Evolutionary conservation across 768 basidiomycete species (phyloP), one percentile per base, ranked within the genome.

Genomic region (Flagelloscypha sp.): DNA sequence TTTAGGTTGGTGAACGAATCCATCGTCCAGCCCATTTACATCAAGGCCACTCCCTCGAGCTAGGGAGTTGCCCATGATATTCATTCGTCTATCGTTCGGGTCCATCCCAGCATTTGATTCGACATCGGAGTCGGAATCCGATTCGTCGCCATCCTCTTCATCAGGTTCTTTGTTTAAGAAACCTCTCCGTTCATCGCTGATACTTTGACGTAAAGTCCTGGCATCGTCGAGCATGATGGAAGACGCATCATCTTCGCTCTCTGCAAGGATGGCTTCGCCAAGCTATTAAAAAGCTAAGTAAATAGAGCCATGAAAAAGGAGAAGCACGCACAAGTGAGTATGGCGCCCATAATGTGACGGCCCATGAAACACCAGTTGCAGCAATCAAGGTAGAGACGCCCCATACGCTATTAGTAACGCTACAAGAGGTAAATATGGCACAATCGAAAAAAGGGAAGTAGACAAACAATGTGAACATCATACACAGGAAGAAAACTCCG

Each of bases 341-440:
- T 3, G 93, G 93, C 3, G 80, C 89, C 94, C 93, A 97, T 56
- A 84, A 82, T 1, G 81, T 74, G 34, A 97, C 70, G 5, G 90
- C 89, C 87, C 85, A 95, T n/a, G 85, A 82, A 47, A 95, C 82
- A 0, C 94, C 94, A 6, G 81, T 80, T 9, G 84, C 45, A 6
- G 80, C 72, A 33, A 95, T 74, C 41, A 97, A 68, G 9, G 79
- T 37, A 1, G 84, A 89, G 12, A 88, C 82, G 0, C 82, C 78
- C 11, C 50, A 50, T 1, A 92, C 82, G 11, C 68, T 76, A 7
- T 73, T 68, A 2, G 78, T 82, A 45, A 92, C 72, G 45, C 87
- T 94, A 48, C 16, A 35, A 34, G 42, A 35, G 27, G 31, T 22
- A 28, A 20, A 27, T 30, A 19, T 11, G 40, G 31, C 16, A 24